Conservation (phyloP, 305 asterid genomes). For the Fraxinus xanthoxyloides region DNA sequence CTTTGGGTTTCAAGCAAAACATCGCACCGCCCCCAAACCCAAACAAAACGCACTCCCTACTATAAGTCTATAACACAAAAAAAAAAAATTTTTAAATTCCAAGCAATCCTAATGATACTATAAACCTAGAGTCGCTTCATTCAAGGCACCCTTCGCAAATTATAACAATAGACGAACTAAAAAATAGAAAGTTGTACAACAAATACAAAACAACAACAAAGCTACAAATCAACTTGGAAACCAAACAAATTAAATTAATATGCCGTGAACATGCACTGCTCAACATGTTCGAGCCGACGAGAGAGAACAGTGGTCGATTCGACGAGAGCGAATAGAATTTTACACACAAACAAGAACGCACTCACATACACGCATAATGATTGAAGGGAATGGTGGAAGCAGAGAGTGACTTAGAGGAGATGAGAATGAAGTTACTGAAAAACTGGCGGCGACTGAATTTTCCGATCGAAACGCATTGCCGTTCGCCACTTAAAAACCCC, state of each 20-base stretch:
- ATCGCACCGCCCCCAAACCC: not conserved
- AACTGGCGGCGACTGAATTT: not conserved
- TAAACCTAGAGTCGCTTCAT: not conserved
- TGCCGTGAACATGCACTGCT: not conserved
- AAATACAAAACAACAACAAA: not conserved
- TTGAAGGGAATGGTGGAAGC: not conserved
- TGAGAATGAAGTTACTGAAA: not conserved
- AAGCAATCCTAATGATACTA: not conserved
- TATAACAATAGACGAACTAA: not conserved
- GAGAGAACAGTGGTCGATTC: not conserved
- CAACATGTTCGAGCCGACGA: not conserved
- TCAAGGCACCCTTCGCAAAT: not conserved
- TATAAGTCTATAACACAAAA: not conserved
- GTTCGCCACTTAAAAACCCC: not conserved
- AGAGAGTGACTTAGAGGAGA: not conserved
- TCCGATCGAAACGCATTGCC: conserved; percentile 1
- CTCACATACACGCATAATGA: not conserved
- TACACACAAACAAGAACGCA: not conserved
- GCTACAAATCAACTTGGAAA: not conserved
- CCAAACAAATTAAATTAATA: not conserved
- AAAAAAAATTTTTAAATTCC: not conserved
- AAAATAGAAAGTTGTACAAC: not conserved
- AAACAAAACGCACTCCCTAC: not conserved
- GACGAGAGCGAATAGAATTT: not conserved
- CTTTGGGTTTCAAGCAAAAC: not conserved